Base-by-base conservation (phyloP, 441 rosid species). In the Aleurites moluccanus region DNA sequence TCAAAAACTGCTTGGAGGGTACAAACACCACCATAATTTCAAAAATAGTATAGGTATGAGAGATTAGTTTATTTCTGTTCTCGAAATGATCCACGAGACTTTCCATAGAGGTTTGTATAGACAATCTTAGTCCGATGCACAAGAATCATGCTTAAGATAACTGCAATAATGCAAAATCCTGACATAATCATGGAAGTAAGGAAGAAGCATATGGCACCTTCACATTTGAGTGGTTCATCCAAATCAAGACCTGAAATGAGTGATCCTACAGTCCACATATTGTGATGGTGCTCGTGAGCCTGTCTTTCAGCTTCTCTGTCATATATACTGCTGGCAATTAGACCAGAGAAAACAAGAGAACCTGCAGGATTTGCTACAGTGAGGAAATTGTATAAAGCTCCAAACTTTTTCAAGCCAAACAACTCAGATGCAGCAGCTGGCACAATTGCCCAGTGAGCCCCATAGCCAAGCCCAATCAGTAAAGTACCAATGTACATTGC, bases 361-460 rank as follows among this genome's bases (percentile, higher is more conserved):
- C 99, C 98, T 4, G 94, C 92, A 2, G 98, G 99, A 78, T 88
- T 91, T 65, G 97, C 94, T 64, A 93, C 85, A 3, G 93, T 87
- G 68, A 96, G 93, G 84, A 96, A 96, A 79, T 96, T 94, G 87
- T 96, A 93, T 47, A 96, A 67, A 25, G 96, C 97, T 62, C 98
- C 97, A 9, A 96, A 92, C 68, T 92, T 96, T 72, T 96, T 93
- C 74, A 96, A 72, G 64, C 98, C 98, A 56, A 96, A 96, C 75
- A 96, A 85, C 88, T 96, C 97, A 0, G 99, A 96, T 63, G 95
- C 96, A 30, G 97, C 84, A 13, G 98, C 98, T 13, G 99, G 98
- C 62, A 96, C 93, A 61, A 96, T 93, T 10, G 97, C 98, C 99
- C 97, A 93, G 62, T 93, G 98, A 11, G 99, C 89, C 30, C 98